Base-by-base conservation (phyloP, 352 stramenopile species). In the Poterioochromonas sp. region DNA sequence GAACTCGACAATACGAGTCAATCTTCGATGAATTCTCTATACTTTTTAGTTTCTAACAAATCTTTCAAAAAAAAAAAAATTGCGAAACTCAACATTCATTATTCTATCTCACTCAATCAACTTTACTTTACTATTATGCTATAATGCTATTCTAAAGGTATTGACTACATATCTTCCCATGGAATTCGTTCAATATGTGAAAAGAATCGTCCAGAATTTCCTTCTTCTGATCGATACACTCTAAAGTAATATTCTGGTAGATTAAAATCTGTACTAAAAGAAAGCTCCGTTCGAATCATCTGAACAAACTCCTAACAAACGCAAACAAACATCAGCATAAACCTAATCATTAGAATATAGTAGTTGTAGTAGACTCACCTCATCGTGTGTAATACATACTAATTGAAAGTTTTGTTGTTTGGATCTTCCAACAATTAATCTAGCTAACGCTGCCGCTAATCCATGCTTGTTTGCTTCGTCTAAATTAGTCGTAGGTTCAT, bases 311-410 rank as follows among this genome's bases (percentile, higher is more conserved):
- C 88, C 83, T 83, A 63, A 11, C 5, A 47, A 69, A 5, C 5
- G 18, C 26, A 37, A 80, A 20, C 5, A 53, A n/a, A 53, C 5
- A 34, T 73, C 11, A 18, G 18, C 5, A 69, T 18, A 69, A 69
- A 69, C 5, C 60, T 18, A 40, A 18, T 69, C 5, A 18, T 20
- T 18, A 5, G 18, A 40, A 68, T n/a, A 93, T 85, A 87, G 92
- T 93, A 79, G 92, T 87, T 53, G 94, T 88, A 77, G 93, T 93
- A 43, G 92, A 51, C 69, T 64, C 54, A 83, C 92, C 84, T 99
- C 94, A 83, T 99, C 97, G 86, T 99, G 97, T 0, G 97, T 99
- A 84, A 99, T 99, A 64, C 97, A 91, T 40, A 99, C 89, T 54
- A 99, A 88, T 85, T 99, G 97, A 82, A 99, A 99, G 84, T 99